Percentiles rank a stretch among this genome's conserved stretches.
These are phyloP conservation scores for Rhizoctonia solani DNA, from an alignment of 1,284 basidiomycete species.

Conservation along the genomic window DNA sequence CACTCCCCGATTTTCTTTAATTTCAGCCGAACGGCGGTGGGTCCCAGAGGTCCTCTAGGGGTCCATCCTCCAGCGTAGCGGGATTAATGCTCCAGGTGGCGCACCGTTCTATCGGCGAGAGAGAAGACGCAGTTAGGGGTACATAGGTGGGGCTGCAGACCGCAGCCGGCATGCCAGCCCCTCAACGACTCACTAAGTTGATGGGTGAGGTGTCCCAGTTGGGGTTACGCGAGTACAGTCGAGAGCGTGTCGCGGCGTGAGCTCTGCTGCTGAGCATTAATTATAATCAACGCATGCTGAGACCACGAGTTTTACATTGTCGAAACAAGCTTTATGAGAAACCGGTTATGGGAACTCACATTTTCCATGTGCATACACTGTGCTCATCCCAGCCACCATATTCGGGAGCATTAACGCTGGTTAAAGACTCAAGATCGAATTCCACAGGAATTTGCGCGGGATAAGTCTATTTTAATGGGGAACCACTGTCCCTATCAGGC, in stretches of 20 bases:
- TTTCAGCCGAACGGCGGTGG: conserved; percentile 6
- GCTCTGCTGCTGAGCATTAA: conserved; percentile 3
- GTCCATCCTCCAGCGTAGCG: neutral
- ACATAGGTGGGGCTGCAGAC: neutral
- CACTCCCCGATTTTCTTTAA: neutral
- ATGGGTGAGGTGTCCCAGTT: neutral
- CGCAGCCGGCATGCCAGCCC: neutral
- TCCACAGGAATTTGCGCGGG: neutral
- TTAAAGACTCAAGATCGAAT: neutral
- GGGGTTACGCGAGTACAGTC: neutral
- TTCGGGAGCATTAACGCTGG: neutral
- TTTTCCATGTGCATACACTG: neutral
- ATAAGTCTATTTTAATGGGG: neutral
- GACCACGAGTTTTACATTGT: neutral
- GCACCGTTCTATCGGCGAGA: neutral
- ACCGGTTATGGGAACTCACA: neutral
- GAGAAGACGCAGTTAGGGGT: neutral
- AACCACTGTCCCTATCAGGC: neutral
- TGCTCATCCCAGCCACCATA: neutral
- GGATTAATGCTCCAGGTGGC: neutral
- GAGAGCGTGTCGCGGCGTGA: conserved; percentile 21
- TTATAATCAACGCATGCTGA: too few relatives aligned
- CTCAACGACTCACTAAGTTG: neutral
- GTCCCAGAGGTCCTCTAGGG: conserved; percentile 31
- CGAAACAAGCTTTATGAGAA: neutral